Base-by-base conservation (phyloP, 352 stramenopile species). In the Aphanomyces stellatus region DNA sequence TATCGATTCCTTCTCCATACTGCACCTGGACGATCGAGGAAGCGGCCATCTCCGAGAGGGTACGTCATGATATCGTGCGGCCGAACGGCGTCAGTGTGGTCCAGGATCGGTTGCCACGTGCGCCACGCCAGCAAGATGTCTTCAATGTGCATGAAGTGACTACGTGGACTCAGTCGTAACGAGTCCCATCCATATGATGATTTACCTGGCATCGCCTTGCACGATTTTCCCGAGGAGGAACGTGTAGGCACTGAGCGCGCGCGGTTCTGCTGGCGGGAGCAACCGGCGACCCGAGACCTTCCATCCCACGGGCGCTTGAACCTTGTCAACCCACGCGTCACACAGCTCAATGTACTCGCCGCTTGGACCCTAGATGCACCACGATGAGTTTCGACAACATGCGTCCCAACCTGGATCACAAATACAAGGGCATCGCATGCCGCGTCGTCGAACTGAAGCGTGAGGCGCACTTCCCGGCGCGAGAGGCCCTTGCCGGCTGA, bases 81-180 rank as follows among this genome's bases (percentile, higher is more conserved):
- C 15, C 46, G 33, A 15, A 28, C 53, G 24, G 22, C 11, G 51
- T 85, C 75, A 1, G 72, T 64, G 24, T 74, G 56, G 25, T 83
- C 42, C n/a, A 82, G 61, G 31, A 93, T 71, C 5, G 82, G 80
- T 11, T 72, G 82, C 81, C 82, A 93, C 10, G 91, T 22, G 13
- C 28, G 55, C 81, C 82, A 93, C 3, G 81, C 72, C 10, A 81
- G 78, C 24, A 90, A 62, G 5, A 90, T 65, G 30, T 93, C 80
- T 22, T 85, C 68, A 10, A 93, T 46, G 28, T 77, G 74, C 13
- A 75, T 75, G 51, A 88, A 88, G 22, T 84, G 64, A 8, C 60
- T 67, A 6, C 4, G 4, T 17, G 7, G 17, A 22, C 48, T 64
- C 1, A 60, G 5, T 11, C n/a, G n/a, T n/a, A n/a, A n/a, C n/a